Evolutionary conservation across 2,329 filamentous ascomycete species (phyloP).

Genomic region (Ophiostoma ulmi): DNA sequence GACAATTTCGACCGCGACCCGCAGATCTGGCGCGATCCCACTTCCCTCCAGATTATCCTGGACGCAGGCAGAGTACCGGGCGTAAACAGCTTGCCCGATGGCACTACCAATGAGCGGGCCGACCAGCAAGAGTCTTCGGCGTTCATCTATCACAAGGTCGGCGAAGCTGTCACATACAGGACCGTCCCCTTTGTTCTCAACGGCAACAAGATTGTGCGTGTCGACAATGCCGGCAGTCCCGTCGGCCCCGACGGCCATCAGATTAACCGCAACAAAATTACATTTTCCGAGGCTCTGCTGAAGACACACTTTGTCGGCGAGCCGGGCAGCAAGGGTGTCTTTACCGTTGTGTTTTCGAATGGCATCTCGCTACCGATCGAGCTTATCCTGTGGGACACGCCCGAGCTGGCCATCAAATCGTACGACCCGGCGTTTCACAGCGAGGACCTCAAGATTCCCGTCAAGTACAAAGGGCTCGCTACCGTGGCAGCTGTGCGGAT

Average conservation of each 20-base stretch:
- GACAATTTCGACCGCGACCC: slow-evolving; percentile 50
- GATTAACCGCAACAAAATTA: slow-evolving; percentile 42
- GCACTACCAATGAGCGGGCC: slow-evolving; percentile 44
- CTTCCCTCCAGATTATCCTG: slow-evolving; percentile 44
- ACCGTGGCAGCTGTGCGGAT: slow-evolving; percentile 48
- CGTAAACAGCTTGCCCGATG: slow-evolving; percentile 46
- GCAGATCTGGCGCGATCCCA: slow-evolving; percentile 47
- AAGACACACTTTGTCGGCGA: slow-evolving; percentile 40
- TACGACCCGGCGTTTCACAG: slow-evolving; percentile 18
- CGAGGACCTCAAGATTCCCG: slow-evolving; percentile 44
- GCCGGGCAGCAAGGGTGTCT: slow-evolving; percentile 45
- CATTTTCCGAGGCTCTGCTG: slow-evolving; percentile 45
- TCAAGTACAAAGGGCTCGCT: slow-evolving; percentile 49
- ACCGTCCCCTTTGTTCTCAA: slow-evolving; percentile 49
- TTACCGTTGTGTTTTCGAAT: slow-evolving; percentile 50
- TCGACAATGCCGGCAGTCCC: slow-evolving; percentile 30
- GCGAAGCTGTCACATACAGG: slow-evolving; percentile 40
- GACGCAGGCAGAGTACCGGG: slow-evolving; percentile 35
- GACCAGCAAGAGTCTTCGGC: slow-evolving; percentile 47
- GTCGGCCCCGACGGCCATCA: slow-evolving; percentile 40
- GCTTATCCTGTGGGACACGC: slow-evolving; percentile 50
- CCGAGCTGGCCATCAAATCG: slow-evolving; percentile 32
- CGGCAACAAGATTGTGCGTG: slow-evolving; percentile 45
- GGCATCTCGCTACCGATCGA: slow-evolving; percentile 45
- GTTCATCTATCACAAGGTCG: slow-evolving; percentile 50